A percentile compares a stretch with the other conserved stretches of the same genome.
These are phyloP conservation scores for Malus hybrid DNA, from an alignment of 331 rosid genomes.

Conservation along the genomic window DNA sequence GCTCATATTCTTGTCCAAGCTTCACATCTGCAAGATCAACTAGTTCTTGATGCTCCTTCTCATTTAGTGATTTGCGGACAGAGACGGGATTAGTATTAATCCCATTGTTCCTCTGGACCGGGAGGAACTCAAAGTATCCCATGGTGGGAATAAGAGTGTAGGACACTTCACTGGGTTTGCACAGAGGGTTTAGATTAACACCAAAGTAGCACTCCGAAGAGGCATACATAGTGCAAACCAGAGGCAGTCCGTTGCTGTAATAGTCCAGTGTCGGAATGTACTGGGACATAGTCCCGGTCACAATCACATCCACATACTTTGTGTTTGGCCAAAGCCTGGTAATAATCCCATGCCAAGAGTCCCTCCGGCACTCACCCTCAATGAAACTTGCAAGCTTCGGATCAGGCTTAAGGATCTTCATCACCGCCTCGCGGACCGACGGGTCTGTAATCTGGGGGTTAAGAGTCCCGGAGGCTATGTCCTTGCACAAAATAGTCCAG, in stretches of 20 bases:
- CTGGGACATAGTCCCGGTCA: conserved; percentile 95
- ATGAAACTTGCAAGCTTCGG: conserved; percentile 50
- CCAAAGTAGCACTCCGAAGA: conserved; percentile 93
- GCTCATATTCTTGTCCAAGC: conserved; percentile 92
- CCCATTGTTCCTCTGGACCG: conserved; percentile 39
- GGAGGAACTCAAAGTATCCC: conserved; percentile 83
- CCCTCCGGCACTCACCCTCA: conserved; percentile 42
- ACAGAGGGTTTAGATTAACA: conserved; percentile 73
- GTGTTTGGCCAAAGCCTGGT: conserved; percentile 83
- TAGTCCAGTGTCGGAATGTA: conserved; percentile 74
- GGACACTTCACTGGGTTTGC: conserved; percentile 61
- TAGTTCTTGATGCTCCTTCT: conserved; percentile 42
- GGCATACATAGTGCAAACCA: conserved; percentile 87
- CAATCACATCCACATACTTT: conserved; percentile 86
- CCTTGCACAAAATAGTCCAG: conserved; percentile 52
- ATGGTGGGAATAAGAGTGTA: conserved; percentile 87
- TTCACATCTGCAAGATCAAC: conserved; percentile 74
- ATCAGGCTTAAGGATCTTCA: conserved; percentile 45
- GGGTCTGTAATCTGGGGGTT: conserved; percentile 38
- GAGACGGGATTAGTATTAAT: conserved; percentile 22
- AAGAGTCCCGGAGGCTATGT: conserved; percentile 54
- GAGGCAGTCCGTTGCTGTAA: conserved; percentile 77
- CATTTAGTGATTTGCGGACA: conserved; percentile 31
- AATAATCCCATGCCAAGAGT: conserved; percentile 74
- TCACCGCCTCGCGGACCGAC: conserved; percentile 43